These are phyloP conservation scores for Fusarium redolens DNA, from an alignment of 2,329 filamentous ascomycete species.

Conservation along the genomic window DNA sequence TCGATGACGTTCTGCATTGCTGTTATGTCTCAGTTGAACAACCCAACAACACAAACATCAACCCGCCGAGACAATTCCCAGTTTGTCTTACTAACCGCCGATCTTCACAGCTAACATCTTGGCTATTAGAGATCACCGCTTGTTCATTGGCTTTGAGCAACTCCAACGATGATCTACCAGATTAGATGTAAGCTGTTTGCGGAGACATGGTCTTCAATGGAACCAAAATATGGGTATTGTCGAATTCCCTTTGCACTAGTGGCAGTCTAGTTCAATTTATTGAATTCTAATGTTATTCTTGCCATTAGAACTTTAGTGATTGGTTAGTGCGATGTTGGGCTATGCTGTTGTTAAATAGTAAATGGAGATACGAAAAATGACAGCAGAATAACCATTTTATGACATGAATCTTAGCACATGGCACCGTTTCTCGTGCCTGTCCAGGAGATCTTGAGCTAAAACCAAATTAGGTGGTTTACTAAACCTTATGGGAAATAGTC, in stretches of 20 bases:
- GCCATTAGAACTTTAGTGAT: background rate
- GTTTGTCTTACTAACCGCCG: background rate
- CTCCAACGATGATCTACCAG: too few species aligned
- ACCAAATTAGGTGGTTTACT: background rate
- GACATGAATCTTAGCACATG: background rate
- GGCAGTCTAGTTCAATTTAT: background rate
- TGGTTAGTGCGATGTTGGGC: background rate
- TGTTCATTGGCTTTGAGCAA: background rate
- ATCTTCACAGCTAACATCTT: background rate
- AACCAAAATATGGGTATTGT: background rate
- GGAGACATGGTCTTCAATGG: background rate
- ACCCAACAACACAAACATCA: background rate
- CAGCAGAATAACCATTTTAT: background rate
- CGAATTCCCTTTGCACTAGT: background rate
- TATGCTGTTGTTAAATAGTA: background rate
- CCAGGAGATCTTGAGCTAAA: background rate
- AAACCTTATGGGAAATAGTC: background rate
- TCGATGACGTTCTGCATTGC: background rate
- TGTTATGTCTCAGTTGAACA: background rate
- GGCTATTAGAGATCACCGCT: background rate
- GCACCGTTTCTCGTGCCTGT: fast-evolving
- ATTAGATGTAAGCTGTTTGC: too few species aligned
- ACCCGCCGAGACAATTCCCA: background rate
- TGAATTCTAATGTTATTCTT: background rate
- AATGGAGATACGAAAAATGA: background rate